Conservation (phyloP, 2,329 filamentous ascomycete species). For the Aspergillus cejpii region DNA sequence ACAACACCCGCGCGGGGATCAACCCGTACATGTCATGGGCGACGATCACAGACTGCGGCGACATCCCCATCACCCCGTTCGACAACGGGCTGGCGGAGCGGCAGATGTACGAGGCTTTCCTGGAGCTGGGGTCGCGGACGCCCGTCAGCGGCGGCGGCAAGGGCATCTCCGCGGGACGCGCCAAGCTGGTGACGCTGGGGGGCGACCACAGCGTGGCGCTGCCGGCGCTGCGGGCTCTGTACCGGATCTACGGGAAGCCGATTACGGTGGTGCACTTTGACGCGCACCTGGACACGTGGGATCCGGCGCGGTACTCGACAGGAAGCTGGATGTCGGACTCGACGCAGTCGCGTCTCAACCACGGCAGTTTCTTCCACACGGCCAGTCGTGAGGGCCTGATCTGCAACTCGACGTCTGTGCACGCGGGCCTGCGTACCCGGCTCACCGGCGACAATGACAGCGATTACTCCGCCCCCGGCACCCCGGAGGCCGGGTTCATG, state of each 20-base stretch:
- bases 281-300: conserved; percentile 77
- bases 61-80: conserved; percentile 79
- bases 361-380: conserved; percentile 89
- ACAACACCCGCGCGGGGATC: conserved; percentile 72
- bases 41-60: conserved; percentile 77
- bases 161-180: conserved; percentile 33
- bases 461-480: conserved; percentile 59
- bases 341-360: conserved; percentile 72
- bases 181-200: conserved; percentile 61
- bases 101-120: conserved; percentile 78
- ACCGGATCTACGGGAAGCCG: conserved; percentile 54
- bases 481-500: conserved; percentile 69
- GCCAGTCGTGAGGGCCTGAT: conserved; percentile 75
- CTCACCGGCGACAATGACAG: conserved; percentile 59
- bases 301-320: conserved; percentile 68
- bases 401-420: conserved; percentile 65
- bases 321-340: conserved; percentile 66
- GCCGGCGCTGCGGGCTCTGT: conserved; percentile 61
- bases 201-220: conserved; percentile 68
- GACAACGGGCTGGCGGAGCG: conserved; percentile 74
- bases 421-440: conserved; percentile 74
- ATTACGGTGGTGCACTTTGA: conserved; percentile 71
- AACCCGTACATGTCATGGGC: conserved; percentile 81
- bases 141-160: conserved; percentile 23
- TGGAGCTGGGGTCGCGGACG: conserved; percentile 52